phyloP scores from a whole-genome alignment of 176 grass and related monocot species.

The Canna indica region DNA sequence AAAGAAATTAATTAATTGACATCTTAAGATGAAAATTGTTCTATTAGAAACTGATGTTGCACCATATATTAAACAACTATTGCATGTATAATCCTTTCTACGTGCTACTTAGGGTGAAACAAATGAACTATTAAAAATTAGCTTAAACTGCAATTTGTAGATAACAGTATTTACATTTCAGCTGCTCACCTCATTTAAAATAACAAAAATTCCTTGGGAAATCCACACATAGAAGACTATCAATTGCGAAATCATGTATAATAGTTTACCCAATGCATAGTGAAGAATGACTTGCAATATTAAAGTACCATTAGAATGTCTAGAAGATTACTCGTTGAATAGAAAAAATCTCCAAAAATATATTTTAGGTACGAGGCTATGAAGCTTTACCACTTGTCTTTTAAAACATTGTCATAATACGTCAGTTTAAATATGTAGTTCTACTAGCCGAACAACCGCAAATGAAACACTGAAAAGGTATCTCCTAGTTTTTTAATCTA shows the following conservation, averaged over 20 bases:
- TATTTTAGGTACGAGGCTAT: too few species aligned
- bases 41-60: neutral
- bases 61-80: too few species aligned
- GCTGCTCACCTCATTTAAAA: too few species aligned
- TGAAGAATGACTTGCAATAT: neutral
- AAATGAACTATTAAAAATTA: neutral
- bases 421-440: neutral
- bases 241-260: neutral
- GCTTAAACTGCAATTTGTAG: neutral
- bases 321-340: too few species aligned
- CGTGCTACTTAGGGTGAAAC: neutral
- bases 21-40: neutral
- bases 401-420: neutral
- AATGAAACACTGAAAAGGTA: too few species aligned
- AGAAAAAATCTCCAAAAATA: too few species aligned
- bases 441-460: too few species aligned
- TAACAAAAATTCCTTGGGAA: too few species aligned
- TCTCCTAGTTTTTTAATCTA: too few species aligned
- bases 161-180: neutral
- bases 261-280: neutral
- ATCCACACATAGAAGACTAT: neutral
- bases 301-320: too few species aligned
- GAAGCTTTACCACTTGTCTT: neutral
- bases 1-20: neutral
- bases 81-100: neutral